Percentiles rank a stretch among this genome's conserved stretches.
phyloP scores from a whole-genome alignment of 768 basidiomycete genomes.

The Pulveroboletus frians region DNA sequence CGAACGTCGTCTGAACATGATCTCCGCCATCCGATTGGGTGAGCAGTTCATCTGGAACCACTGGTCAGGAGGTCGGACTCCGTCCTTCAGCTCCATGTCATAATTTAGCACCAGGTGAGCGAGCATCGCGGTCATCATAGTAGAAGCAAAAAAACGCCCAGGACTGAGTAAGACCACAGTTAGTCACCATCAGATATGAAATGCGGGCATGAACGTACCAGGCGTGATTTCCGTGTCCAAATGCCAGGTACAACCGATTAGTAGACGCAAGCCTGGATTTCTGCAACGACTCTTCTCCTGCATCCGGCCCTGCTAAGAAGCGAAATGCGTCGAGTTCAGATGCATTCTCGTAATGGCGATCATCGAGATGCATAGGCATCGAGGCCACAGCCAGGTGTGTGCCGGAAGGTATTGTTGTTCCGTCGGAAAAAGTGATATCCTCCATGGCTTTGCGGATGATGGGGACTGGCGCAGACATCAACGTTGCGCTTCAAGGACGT shows the following conservation, averaged over 20 bases:
- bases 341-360: slow-evolving; percentile 40
- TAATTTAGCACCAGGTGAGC: slow-evolving; percentile 39
- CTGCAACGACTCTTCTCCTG: slow-evolving; percentile 18
- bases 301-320: slow-evolving; percentile 30
- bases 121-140: slow-evolving; percentile 36
- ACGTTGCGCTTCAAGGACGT: background rate
- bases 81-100: slow-evolving; percentile 35
- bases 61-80: slow-evolving; percentile 31
- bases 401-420: slow-evolving; percentile 36
- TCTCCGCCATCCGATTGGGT: slow-evolving; percentile 33
- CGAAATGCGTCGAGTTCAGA: slow-evolving; percentile 39
- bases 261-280: slow-evolving; percentile 29
- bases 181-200: slow-evolving; percentile 1
- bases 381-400: slow-evolving; percentile 32
- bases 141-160: slow-evolving; percentile 40
- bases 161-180: slow-evolving; percentile 27
- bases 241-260: slow-evolving; percentile 32
- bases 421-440: slow-evolving; percentile 32
- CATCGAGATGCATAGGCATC: slow-evolving; percentile 35
- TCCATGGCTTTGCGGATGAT: slow-evolving; percentile 33
- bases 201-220: slow-evolving; percentile 26
- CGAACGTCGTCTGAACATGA: slow-evolving; percentile 34
- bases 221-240: slow-evolving; percentile 32
- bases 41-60: slow-evolving; percentile 33
- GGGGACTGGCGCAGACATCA: slow-evolving; percentile 23